Conservation (phyloP, 1,139 yeast species). For the Eremothecium coryli region DNA sequence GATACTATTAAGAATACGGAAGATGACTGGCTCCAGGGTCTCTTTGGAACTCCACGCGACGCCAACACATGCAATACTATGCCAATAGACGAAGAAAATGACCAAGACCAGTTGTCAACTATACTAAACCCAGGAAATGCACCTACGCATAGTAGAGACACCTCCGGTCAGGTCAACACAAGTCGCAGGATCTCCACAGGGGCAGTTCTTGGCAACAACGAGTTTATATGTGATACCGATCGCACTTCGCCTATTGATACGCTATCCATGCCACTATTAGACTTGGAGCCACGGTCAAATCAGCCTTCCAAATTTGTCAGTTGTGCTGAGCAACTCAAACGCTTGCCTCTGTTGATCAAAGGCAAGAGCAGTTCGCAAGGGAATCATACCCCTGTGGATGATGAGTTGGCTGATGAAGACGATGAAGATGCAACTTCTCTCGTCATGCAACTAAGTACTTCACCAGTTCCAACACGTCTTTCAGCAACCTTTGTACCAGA, state of each 20-base stretch:
- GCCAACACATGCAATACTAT: constrained; percentile 34
- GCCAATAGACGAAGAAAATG: constrained; percentile 27
- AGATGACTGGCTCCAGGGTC: constrained; percentile 11
- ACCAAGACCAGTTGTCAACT: constrained; percentile 7
- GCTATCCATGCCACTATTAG: constrained; percentile 28
- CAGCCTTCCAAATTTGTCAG: constrained; percentile 11
- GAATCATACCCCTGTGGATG: constrained; percentile 6
- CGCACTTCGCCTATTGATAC: constrained; percentile 29
- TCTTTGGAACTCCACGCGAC: constrained; percentile 35
- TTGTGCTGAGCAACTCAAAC: constrained; percentile 16
- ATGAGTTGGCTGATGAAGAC: constrained; percentile 10
- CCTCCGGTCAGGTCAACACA: neutral
- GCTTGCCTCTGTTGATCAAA: constrained; percentile 13
- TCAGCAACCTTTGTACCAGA: neutral
- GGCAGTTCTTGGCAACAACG: constrained; percentile 1
- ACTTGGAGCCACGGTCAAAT: constrained; percentile 17
- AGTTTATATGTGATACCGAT: constrained; percentile 20
- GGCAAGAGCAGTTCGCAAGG: constrained; percentile 8
- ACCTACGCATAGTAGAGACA: neutral
- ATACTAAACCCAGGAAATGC: too few species aligned
- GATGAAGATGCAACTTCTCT: constrained; percentile 16
- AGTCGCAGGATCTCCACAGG: neutral
- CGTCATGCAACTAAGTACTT: constrained; percentile 12
- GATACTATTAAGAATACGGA: constrained; percentile 4
- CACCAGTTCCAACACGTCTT: constrained; percentile 6